These are phyloP conservation scores for Holtermannia corniformis DNA, from an alignment of 768 basidiomycete species.

Conservation along the genomic window DNA sequence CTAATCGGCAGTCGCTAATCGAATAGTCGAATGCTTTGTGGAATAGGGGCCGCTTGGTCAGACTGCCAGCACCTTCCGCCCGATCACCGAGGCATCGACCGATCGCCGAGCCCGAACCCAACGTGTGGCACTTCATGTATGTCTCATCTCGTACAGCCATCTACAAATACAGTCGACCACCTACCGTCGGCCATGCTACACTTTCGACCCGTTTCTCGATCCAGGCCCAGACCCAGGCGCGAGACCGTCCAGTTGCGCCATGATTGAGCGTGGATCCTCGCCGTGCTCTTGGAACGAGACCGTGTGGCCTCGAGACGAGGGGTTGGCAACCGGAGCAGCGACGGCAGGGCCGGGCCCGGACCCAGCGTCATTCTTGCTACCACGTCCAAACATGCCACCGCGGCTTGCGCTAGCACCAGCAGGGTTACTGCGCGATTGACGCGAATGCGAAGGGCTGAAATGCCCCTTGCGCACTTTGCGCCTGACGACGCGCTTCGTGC, in stretches of 20 bases:
- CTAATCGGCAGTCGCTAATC: no score
- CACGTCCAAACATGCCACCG: background rate
- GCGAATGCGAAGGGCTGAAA: conserved; percentile 10
- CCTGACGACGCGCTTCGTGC: conserved; percentile 36
- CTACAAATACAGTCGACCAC: background rate
- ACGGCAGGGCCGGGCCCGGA: no score
- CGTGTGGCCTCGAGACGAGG: background rate
- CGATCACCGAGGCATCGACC: no score
- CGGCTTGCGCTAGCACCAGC: background rate
- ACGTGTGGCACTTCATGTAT: background rate
- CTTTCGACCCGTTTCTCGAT: background rate
- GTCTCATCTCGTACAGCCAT: background rate
- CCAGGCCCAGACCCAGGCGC: background rate
- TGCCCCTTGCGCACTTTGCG: conserved; percentile 31
- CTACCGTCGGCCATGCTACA: background rate
- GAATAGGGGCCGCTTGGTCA: no score
- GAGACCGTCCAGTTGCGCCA: background rate
- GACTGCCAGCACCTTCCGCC: no score
- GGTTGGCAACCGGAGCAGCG: no score
- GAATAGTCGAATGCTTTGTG: no score
- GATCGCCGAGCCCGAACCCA: background rate
- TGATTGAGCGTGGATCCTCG: background rate
- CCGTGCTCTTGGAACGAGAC: background rate
- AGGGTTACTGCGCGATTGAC: background rate
- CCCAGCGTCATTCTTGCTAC: background rate